Conservation (phyloP, 2,329 filamentous ascomycete species). For the Paecilomyces fulvus region DNA sequence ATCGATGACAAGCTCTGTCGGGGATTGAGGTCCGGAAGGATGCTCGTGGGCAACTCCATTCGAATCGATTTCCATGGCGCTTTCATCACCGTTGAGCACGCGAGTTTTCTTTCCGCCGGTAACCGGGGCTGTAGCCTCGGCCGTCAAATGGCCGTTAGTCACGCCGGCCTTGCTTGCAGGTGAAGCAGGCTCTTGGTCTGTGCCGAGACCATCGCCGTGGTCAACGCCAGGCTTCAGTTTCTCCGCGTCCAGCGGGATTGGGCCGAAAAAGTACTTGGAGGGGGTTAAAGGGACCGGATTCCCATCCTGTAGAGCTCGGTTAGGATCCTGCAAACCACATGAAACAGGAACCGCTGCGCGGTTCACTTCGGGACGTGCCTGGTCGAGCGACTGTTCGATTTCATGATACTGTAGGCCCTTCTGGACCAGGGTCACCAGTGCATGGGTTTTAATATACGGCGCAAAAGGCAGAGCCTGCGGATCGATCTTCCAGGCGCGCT, state of each 20-base stretch:
- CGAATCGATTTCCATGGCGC: conserved; percentile 35
- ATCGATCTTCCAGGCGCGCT: conserved; percentile 55
- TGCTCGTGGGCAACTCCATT: conserved; percentile 23
- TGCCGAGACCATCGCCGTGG: conserved; percentile 14
- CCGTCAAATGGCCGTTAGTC: conserved; percentile 29
- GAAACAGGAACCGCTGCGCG: conserved; percentile 3
- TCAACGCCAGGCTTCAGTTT: conserved; percentile 20
- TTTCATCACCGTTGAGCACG: conserved; percentile 22
- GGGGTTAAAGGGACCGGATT: conserved; percentile 27
- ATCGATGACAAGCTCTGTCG: conserved; percentile 24
- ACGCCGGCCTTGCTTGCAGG: conserved; percentile 23
- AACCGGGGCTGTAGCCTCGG: conserved; percentile 20
- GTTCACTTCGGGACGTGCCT: conserved; percentile 28
- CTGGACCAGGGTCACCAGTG: conserved; percentile 54
- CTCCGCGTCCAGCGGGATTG: conserved; percentile 28
- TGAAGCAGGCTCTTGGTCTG: conserved; percentile 21
- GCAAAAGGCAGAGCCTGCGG: conserved; percentile 55
- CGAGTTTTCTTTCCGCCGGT: conserved; percentile 24
- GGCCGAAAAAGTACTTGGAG: conserved; percentile 40
- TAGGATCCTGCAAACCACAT: conserved; percentile 8
- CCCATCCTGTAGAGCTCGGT: conserved; percentile 25
- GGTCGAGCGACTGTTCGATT: conserved; percentile 40
- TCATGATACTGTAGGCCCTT: conserved; percentile 52
- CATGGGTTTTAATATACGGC: conserved; percentile 49
- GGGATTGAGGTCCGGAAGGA: conserved; percentile 16